Conservation (phyloP, 257 asterid species). For the Gentiana dahurica region DNA sequence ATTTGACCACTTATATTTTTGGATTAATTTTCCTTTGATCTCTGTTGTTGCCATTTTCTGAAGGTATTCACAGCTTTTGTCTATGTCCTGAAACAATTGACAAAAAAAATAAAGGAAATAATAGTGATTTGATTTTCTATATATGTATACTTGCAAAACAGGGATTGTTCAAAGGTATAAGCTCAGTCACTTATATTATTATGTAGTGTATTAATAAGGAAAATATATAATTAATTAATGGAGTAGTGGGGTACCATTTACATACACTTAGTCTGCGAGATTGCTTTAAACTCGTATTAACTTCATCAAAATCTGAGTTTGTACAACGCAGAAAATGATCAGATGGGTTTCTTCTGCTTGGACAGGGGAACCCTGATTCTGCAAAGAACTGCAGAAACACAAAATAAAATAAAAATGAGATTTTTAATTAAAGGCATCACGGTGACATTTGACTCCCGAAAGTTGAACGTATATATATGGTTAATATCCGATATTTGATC, state of each 20-base stretch:
- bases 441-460: too few species aligned
- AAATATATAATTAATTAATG: too few species aligned
- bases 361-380: slow-evolving; percentile 85
- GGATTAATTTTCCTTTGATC: slow-evolving; percentile 57
- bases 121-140: too few species aligned
- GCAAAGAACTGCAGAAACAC: slow-evolving; percentile 58
- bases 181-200: too few species aligned
- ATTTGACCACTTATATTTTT: slow-evolving; percentile 45
- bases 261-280: slow-evolving; percentile 39
- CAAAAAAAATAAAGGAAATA: neutral
- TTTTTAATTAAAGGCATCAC: too few species aligned
- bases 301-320: slow-evolving; percentile 71
- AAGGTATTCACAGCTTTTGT: slow-evolving; percentile 14
- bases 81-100: slow-evolving; percentile 21
- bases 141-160: too few species aligned
- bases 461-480: too few species aligned
- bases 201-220: too few species aligned
- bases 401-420: neutral
- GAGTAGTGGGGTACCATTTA: neutral
- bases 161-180: too few species aligned
- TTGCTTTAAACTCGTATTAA: slow-evolving; percentile 39
- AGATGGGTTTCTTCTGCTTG: slow-evolving; percentile 70
- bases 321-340: slow-evolving; percentile 86
- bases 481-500: too few species aligned
- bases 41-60: slow-evolving; percentile 39